phyloP scores from a whole-genome alignment of 2,329 filamentous ascomycete species.

The Drechmeria coniospora region DNA sequence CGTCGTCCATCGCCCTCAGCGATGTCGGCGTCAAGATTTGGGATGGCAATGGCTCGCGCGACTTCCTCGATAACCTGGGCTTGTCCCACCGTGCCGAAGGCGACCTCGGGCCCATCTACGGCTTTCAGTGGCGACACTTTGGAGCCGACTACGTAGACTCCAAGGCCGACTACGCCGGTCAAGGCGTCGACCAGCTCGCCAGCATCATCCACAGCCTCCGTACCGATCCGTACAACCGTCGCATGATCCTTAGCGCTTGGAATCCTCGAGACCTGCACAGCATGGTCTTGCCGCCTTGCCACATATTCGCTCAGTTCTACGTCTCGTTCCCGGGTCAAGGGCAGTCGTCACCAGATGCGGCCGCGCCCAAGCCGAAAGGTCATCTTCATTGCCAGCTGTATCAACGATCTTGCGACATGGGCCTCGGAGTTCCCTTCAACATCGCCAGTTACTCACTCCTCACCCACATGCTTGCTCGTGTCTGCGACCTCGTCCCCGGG shows the following conservation, averaged over 20 bases:
- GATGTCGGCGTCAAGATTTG: constrained; percentile 86
- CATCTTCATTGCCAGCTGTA: constrained; percentile 80
- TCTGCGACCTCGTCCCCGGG: constrained; percentile 69
- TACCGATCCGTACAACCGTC: constrained; percentile 70
- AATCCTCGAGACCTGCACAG: constrained; percentile 73
- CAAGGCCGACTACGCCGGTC: constrained; percentile 65
- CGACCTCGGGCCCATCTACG: constrained; percentile 90
- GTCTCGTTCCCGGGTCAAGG: constrained; percentile 50
- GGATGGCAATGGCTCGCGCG: constrained; percentile 90
- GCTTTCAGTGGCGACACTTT: constrained; percentile 98
- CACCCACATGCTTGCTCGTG: constrained; percentile 88
- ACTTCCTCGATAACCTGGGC: constrained; percentile 75
- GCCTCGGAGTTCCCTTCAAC: constrained; percentile 92
- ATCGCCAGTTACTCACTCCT: constrained; percentile 89
- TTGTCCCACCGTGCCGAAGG: constrained; percentile 69
- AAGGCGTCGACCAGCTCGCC: constrained; percentile 86
- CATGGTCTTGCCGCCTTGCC: constrained; percentile 89
- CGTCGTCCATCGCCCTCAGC: constrained; percentile 61
- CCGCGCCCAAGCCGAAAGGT: constrained; percentile 33
- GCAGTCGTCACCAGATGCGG: background rate
- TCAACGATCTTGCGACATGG: constrained; percentile 93
- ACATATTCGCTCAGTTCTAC: constrained; percentile 97
- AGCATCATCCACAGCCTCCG: constrained; percentile 79
- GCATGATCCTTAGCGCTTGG: constrained; percentile 88
- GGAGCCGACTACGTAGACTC: constrained; percentile 77